Base-by-base conservation (phyloP, 768 basidiomycete genomes). In the Exsudoporus frostii region DNA sequence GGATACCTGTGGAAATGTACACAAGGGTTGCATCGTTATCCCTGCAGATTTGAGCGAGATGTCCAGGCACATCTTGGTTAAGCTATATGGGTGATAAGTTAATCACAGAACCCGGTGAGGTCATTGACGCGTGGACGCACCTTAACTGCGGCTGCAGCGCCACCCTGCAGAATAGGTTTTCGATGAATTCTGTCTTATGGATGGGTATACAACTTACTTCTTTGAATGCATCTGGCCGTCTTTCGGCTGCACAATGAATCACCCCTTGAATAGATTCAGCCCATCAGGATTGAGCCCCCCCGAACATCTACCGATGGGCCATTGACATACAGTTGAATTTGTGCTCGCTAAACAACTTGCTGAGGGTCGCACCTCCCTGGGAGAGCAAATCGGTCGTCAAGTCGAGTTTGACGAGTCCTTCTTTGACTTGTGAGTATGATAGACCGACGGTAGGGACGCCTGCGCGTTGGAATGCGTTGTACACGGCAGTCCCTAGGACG, bases 231-330 rank as follows among this genome's bases (percentile, higher is more conserved):
- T 98, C 94, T 5, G 95, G 93, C 40, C 94, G 76, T 55, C 96
- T 74, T 72, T 98, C 95, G 2, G 96, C 96, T 14, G 96, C 96
- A 63, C 94, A 97, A 65, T 98, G 96, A 15, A 98, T 84, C 36
- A 98, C 83, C 84, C 88, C 86, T 88, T 64, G 61, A 39, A 51
- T 38, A 11, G 22, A 51, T 33, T 43, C 17, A 20, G 25, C 38
- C 10, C 29, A 58, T 62, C 45, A 53, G 50, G 30, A 39, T n/a
- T 25, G 22, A 46, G 44, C 34, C 34, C 49, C 45, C 20, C 32
- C n/a, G n/a, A n/a, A 2, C 10, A 2, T 17, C 43, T 15, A 7
- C 5, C 5, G 13, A n/a, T 13, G 17, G 32, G 13, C 20, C 37
- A 38, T 44, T 19, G 29, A 76, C 86, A 63, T 69, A 92, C 91